Percentiles rank a stretch among this genome's conserved stretches.
Conservation (phyloP, 441 rosid genomes). For the Metrosideros polymorpha region DNA sequence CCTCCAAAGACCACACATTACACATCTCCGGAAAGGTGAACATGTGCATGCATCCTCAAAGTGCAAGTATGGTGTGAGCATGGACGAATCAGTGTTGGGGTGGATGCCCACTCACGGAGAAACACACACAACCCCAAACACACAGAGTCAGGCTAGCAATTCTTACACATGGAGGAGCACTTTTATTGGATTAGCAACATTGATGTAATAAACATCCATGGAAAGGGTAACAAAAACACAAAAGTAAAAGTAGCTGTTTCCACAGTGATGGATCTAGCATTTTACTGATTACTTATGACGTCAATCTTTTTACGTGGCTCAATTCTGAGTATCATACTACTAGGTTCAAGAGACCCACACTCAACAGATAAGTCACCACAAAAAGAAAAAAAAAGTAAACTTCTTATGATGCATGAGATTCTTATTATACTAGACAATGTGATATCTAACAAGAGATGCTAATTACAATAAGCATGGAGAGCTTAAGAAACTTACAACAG, state of each 20-base stretch:
- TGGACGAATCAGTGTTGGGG: neutral
- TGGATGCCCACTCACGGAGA: neutral
- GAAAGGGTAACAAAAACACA: neutral
- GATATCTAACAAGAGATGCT: neutral
- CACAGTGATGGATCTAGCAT: neutral
- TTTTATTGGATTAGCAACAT: neutral
- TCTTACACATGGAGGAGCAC: neutral
- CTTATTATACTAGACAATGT: neutral
- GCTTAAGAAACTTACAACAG: conserved; percentile 53
- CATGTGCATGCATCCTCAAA: neutral
- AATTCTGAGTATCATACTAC: neutral
- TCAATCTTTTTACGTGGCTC: neutral
- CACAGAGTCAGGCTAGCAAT: neutral
- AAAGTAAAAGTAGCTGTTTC: neutral
- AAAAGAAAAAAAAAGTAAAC: neutral
- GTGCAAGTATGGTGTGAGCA: neutral
- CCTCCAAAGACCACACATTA: neutral
- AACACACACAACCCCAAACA: neutral
- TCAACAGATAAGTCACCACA: neutral
- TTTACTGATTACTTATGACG: neutral
- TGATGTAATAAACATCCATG: neutral
- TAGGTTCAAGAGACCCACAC: neutral
- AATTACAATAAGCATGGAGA: neutral
- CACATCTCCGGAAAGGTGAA: neutral
- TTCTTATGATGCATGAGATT: neutral